Evolutionary conservation across 371 early-diverging fungal genomes (phyloP).

Genomic region (Batkoa obscura): DNA sequence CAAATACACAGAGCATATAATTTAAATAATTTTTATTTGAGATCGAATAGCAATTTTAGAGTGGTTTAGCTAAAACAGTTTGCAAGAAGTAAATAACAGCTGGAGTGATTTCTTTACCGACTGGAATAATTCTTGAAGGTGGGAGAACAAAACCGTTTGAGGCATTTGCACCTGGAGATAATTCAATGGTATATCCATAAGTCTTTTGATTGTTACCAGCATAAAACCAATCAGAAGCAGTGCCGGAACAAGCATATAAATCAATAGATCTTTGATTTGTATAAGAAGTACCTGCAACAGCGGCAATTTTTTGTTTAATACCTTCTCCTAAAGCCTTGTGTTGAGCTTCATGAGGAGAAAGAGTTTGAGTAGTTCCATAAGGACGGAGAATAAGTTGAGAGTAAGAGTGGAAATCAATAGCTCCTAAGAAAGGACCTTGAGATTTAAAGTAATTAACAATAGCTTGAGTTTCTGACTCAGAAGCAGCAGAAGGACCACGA

Average conservation of each 20-base stretch:
- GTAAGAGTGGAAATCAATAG: constrained; percentile 25
- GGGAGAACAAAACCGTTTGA: constrained; percentile 6
- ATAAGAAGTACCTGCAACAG: not conserved
- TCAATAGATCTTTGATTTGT: not conserved
- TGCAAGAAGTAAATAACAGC: constrained; percentile 2
- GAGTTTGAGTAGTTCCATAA: constrained; percentile 10
- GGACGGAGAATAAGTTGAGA: constrained; percentile 13
- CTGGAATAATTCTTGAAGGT: constrained; percentile 3
- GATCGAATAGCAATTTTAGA: too few species aligned
- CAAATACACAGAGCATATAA: too few species aligned
- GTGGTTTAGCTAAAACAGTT: not conserved
- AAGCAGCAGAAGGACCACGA: constrained; percentile 18
- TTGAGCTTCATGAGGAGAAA: not conserved
- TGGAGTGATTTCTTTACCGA: constrained; percentile 4
- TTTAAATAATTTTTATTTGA: too few species aligned
- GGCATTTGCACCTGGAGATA: constrained; percentile 1
- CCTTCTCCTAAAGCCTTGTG: not conserved
- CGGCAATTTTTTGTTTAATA: not conserved
- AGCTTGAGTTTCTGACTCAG: constrained; percentile 22
- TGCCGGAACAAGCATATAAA: constrained; percentile 5
- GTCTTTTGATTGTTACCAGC: not conserved
- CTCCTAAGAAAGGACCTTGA: constrained; percentile 15
- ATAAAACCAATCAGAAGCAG: constrained; percentile 7
- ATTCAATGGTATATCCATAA: constrained; percentile 7
- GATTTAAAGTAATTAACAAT: constrained; percentile 13